These are phyloP conservation scores for Podospora pseudocomata DNA, from an alignment of 495 filamentous ascomycete genomes.

Conservation along the genomic window DNA sequence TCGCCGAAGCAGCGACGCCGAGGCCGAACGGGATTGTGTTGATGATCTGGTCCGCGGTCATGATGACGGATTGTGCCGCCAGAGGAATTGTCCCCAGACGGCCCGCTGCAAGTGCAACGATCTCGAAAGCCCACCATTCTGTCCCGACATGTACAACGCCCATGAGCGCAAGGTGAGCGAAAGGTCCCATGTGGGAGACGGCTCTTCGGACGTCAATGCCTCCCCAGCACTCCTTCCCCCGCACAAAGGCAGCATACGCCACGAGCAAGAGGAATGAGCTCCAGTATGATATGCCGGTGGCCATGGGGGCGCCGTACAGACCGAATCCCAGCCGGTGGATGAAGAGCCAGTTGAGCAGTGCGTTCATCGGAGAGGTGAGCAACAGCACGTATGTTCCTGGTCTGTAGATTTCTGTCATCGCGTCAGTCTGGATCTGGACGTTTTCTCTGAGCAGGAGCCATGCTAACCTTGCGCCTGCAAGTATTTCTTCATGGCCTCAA, in stretches of 20 bases:
- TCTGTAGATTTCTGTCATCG: slow-evolving; percentile 66
- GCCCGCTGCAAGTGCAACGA: slow-evolving; percentile 87
- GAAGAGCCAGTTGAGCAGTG: slow-evolving; percentile 73
- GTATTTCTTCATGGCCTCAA: slow-evolving; percentile 89
- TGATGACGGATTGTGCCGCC: slow-evolving; percentile 87
- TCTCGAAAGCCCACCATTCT: slow-evolving; percentile 97
- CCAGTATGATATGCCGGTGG: slow-evolving; percentile 87
- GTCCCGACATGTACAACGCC: slow-evolving; percentile 89
- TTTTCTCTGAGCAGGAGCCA: not conserved
- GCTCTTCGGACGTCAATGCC: slow-evolving; percentile 64
- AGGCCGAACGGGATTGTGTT: slow-evolving; percentile 92
- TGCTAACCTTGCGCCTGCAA: slow-evolving; percentile 77
- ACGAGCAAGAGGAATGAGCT: slow-evolving; percentile 73
- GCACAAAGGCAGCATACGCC: slow-evolving; percentile 68
- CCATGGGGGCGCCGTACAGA: slow-evolving; percentile 76
- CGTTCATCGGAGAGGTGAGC: slow-evolving; percentile 78
- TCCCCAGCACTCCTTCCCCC: slow-evolving; percentile 77
- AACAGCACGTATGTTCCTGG: slow-evolving; percentile 85
- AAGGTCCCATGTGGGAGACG: slow-evolving; percentile 63
- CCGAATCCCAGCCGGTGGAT: slow-evolving; percentile 67
- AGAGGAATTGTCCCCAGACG: slow-evolving; percentile 77
- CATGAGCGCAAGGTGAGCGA: slow-evolving; percentile 70
- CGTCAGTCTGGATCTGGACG: not conserved
- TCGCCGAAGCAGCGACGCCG: slow-evolving; percentile 75
- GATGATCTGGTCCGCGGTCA: slow-evolving; percentile 90